Evolutionary conservation across 192 early-diverging fungal species (phyloP), one percentile per base, ranked within the genome.

Genomic region (Linnemannia schmuckeri): DNA sequence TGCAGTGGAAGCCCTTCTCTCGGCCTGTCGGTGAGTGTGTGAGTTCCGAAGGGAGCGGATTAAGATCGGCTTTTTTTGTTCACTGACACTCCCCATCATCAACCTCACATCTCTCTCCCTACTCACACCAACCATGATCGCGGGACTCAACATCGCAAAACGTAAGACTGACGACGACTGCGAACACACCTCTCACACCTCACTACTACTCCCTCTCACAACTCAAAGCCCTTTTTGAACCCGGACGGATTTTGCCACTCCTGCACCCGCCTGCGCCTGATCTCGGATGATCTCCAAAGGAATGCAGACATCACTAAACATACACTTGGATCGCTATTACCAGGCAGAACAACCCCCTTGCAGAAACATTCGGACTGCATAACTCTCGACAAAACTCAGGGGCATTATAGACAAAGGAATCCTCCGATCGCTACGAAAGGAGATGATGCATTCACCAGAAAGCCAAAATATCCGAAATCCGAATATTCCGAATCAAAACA

Each of bases 141-240:
- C 82, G 70, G 77, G 76, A 75, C 41, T 79, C 77, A 79, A 78
- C 57, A 72, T 84, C 52, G 82, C 82, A 73, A 84, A 84, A 84
- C 82, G 82, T 84, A 84, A 84, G 70, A 41, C 0, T 7, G 20
- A n/a, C 30, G 35, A 9, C 41, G 20, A 24, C 18, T 12, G 10
- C 24, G 68, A 10, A 7, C 20, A 41, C 40, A 71, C 38, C 38
- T 1, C 35, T 6, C 41, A 13, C 4, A 20, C 70, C 27, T 13
- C 8, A 61, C 9, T 15, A 15, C 61, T 8, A 52, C 49, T 9
- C n/a, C n/a, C n/a, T 15, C 13, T 30, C 2, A 13, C 30, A 4
- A 33, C 61, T 13, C 33, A 13, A 66, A 35, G 30, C 30, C 57
- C 33, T 4, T 3, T 30, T 33, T 33, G 5, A 7, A 27, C 30